phyloP scores from a whole-genome alignment of 2,329 filamentous ascomycete species.

The Trichoderma polysporum region DNA sequence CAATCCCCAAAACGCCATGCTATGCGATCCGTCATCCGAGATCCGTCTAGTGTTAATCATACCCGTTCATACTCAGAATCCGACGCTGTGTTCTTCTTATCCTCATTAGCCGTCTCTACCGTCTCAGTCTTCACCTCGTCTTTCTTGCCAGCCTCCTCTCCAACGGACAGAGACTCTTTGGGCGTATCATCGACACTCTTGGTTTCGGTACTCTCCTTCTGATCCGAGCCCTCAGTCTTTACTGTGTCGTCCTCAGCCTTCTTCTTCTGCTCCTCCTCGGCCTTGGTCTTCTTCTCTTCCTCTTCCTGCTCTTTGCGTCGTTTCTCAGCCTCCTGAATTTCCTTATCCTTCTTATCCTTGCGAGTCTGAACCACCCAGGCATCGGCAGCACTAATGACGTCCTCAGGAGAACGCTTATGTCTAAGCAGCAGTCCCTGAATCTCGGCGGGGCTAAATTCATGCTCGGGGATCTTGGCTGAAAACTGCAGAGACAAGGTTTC shows the following conservation, averaged over 20 bases:
- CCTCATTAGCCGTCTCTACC: conserved; percentile 16
- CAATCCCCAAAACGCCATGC: conserved; percentile 14
- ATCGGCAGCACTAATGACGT: conserved; percentile 47
- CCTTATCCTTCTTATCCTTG: conserved; percentile 49
- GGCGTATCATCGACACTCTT: background rate
- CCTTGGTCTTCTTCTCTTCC: conserved; percentile 34
- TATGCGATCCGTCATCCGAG: conserved; percentile 5
- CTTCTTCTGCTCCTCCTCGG: conserved; percentile 33
- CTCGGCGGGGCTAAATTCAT: conserved; percentile 60
- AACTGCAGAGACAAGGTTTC: conserved; percentile 49
- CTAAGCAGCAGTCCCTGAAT: conserved; percentile 59
- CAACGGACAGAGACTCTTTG: background rate
- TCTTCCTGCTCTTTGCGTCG: conserved; percentile 37
- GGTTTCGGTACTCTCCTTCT: conserved; percentile 21
- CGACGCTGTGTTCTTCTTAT: conserved; percentile 31
- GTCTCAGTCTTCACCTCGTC: conserved; percentile 20
- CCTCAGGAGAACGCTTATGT: conserved; percentile 53
- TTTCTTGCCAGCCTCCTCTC: background rate
- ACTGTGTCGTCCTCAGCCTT: conserved; percentile 27
- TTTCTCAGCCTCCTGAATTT: conserved; percentile 44
- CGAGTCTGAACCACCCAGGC: conserved; percentile 52
- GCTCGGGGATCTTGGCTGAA: conserved; percentile 49
- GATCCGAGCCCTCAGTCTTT: conserved; percentile 27
- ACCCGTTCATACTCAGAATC: conserved; percentile 37
- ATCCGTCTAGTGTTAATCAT: background rate